These are phyloP conservation scores for Anisogramma anomala DNA, from an alignment of 2,329 filamentous ascomycete species.

Conservation along the genomic window DNA sequence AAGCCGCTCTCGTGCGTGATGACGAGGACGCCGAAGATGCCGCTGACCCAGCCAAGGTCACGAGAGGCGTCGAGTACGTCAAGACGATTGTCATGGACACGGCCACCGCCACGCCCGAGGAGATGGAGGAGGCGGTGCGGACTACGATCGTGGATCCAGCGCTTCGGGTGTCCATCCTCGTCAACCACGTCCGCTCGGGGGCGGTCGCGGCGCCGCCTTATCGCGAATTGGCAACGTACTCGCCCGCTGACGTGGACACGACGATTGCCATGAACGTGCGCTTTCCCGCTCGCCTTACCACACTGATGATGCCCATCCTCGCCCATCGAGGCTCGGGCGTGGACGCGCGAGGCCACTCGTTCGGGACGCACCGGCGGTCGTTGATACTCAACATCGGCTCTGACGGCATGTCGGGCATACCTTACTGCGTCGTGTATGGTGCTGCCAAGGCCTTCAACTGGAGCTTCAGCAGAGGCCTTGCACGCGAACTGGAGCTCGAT, in stretches of 20 bases:
- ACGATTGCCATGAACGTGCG: conserved; percentile 24
- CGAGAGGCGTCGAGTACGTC: conserved; percentile 18
- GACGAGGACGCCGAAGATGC: neutral
- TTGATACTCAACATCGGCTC: conserved; percentile 23
- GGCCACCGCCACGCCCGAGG: conserved; percentile 19
- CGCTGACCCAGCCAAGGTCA: conserved; percentile 1
- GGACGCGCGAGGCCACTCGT: conserved; percentile 1
- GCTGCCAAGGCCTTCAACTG: conserved; percentile 24
- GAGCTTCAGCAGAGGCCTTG: conserved; percentile 19
- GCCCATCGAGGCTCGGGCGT: conserved; percentile 11
- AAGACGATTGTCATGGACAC: conserved; percentile 22
- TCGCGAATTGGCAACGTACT: conserved; percentile 19
- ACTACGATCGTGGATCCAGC: conserved; percentile 14
- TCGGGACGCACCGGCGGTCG: conserved; percentile 14
- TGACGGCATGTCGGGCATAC: conserved; percentile 18
- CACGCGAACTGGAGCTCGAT: conserved; percentile 20
- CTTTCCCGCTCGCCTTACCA: conserved; percentile 26
- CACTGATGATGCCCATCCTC: conserved; percentile 20
- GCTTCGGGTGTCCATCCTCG: conserved; percentile 22
- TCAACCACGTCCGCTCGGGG: conserved; percentile 25
- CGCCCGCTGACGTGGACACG: conserved; percentile 21
- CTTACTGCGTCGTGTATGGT: conserved; percentile 22
- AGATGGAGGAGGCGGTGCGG: conserved; percentile 18
- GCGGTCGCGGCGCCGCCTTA: conserved; percentile 20
- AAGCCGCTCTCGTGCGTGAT: conserved; percentile 5